Evolutionary conservation across 2,329 filamentous ascomycete genomes (phyloP), one percentile per base, ranked within the genome.

Genomic region (Xylariaceae sp.): DNA sequence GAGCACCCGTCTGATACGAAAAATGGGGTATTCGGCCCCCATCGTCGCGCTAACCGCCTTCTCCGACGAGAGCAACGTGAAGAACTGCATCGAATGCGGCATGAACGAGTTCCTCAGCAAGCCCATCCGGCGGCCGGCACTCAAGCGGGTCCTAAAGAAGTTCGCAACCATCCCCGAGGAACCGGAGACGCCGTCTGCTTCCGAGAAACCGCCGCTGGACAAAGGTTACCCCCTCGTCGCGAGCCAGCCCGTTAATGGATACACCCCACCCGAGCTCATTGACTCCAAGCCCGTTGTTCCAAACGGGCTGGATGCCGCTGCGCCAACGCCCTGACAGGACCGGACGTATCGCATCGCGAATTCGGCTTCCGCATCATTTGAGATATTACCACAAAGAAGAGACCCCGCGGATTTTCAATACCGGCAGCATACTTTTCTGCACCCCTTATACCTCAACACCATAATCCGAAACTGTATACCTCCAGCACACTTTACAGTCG

Each of bases 41-140:
- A 96, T 96, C 57, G 90, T 96, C 13, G 92, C 92, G 0, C 74
- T 96, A 42, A 95, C 91, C 10, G 92, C 92, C 2, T 96, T 95
- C 65, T 85, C 89, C 0, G 91, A 96, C 66, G 91, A 95, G 68
- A 90, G 85, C 70, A 96, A 96, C 64, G 84, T 92, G 42, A 87
- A 86, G 70, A 88, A 92, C 67, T 89, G 88, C 69, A 87, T 94
- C 69, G 89, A 92, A 55, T 90, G 86, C 1, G 92, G 92, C 51
- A 96, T 96, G 91, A 83, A 96, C 65, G 90, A 91, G 73, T 96
- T 96, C 70, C 76, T 96, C 16, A 78, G 79, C 65, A 86, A 86
- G 63, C 83, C 83, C 0, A 95, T 96, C 59, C 81, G 88, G 46
- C 76, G 91, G n/a, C 89, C 88, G 1, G 88, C 88, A 5, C 76